A percentile compares a stretch with the other conserved stretches of the same genome.
Conservation (phyloP, 768 basidiomycete species). For the Amanita pseudoporphyria region DNA sequence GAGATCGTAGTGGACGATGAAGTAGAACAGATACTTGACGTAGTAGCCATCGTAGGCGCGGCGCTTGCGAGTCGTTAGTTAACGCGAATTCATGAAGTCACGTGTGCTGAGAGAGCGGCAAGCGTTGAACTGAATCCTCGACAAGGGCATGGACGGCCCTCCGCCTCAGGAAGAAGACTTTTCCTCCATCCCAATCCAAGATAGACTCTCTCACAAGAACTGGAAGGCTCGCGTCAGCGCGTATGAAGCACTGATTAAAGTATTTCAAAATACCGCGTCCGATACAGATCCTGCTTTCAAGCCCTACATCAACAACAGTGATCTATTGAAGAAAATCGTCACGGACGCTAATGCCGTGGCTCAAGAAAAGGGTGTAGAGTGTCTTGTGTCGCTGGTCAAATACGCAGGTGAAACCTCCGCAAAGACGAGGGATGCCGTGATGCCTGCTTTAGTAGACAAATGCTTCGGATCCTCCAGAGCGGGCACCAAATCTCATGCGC, state of each 20-base stretch:
- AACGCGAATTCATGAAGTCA: slow-evolving; percentile 2
- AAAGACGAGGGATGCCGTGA: slow-evolving; percentile 67
- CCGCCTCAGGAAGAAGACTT: slow-evolving; percentile 95
- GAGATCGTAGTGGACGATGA: slow-evolving; percentile 39
- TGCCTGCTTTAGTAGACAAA: slow-evolving; percentile 94
- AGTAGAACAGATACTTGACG: slow-evolving; percentile 42
- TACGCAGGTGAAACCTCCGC: slow-evolving; percentile 86
- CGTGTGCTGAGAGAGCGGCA: not conserved
- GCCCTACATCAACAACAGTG: slow-evolving; percentile 71
- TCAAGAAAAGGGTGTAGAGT: slow-evolving; percentile 96
- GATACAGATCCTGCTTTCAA: slow-evolving; percentile 93
- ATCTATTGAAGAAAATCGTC: slow-evolving; percentile 77
- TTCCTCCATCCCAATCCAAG: slow-evolving; percentile 62
- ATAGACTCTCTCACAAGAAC: slow-evolving; percentile 88
- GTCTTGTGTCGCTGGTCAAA: slow-evolving; percentile 76
- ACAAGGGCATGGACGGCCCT: slow-evolving; percentile 69
- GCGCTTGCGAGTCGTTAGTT: slow-evolving; percentile 33
- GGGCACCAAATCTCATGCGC: slow-evolving; percentile 80
- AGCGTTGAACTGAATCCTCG: slow-evolving; percentile 9
- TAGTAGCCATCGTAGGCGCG: slow-evolving; percentile 50
- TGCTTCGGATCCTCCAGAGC: slow-evolving; percentile 86
- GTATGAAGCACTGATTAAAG: slow-evolving; percentile 81
- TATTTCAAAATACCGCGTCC: slow-evolving; percentile 81
- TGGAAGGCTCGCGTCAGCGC: slow-evolving; percentile 97
- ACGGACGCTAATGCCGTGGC: slow-evolving; percentile 94